Conservation (phyloP, 768 basidiomycete species). For the Xerocomellus intermedius region DNA sequence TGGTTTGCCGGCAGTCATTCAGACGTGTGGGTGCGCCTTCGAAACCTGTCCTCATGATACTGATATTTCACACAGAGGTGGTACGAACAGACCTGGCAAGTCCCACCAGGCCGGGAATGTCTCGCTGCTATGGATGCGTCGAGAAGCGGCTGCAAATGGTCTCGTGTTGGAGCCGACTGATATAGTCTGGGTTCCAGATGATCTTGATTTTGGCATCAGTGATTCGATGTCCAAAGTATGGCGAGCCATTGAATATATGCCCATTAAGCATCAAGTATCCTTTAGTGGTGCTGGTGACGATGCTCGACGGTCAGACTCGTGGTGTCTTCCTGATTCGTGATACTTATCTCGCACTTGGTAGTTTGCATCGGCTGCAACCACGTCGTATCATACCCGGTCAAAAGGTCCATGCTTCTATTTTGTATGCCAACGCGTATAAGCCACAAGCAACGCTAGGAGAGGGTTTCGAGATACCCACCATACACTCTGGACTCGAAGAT, state of each 20-base stretch:
- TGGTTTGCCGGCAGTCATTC: slow-evolving; percentile 58
- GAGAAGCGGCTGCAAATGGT: slow-evolving; percentile 27
- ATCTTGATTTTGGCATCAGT: slow-evolving; percentile 22
- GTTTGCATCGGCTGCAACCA: slow-evolving; percentile 17
- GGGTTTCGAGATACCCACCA: slow-evolving; percentile 23
- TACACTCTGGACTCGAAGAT: neutral
- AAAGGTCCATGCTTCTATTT: slow-evolving; percentile 26
- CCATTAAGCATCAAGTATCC: slow-evolving; percentile 24
- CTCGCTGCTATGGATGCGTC: slow-evolving; percentile 35
- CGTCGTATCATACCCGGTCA: slow-evolving; percentile 30
- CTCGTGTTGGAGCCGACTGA: slow-evolving; percentile 27
- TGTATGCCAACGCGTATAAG: slow-evolving; percentile 21
- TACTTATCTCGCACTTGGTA: neutral
- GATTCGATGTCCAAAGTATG: slow-evolving; percentile 20
- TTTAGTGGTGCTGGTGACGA: slow-evolving; percentile 19
- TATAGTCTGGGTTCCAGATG: slow-evolving; percentile 28
- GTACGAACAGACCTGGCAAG: slow-evolving; percentile 22
- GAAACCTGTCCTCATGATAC: too few relatives aligned
- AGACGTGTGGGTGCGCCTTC: slow-evolving; percentile 28
- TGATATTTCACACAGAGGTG: slow-evolving; percentile 18
- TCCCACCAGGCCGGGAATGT: slow-evolving; percentile 25
- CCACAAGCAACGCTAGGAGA: slow-evolving; percentile 20
- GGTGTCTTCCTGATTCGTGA: neutral
- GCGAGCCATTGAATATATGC: slow-evolving; percentile 19
- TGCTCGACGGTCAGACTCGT: slow-evolving; percentile 14